These are phyloP conservation scores for Mortierella sp. DNA, from an alignment of 371 early-diverging fungal species.

Conservation along the genomic window DNA sequence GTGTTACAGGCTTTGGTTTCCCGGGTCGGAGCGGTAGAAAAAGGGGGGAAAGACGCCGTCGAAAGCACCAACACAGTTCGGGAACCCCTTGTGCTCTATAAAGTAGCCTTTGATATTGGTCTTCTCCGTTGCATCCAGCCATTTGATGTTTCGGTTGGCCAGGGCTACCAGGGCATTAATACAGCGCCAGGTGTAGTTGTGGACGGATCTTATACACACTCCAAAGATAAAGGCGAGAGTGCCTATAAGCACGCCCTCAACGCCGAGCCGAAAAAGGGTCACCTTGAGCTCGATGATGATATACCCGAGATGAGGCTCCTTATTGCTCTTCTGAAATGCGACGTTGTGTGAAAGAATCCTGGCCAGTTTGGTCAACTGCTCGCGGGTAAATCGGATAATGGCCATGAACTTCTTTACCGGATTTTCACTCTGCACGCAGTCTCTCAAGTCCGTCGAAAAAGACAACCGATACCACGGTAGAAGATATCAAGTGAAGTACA, in stretches of 20 bases:
- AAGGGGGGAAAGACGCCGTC: not conserved
- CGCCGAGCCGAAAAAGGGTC: not conserved
- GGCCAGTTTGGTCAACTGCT: not conserved
- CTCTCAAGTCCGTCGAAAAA: not conserved
- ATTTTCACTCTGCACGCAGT: not conserved
- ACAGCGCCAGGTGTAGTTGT: constrained; percentile 14
- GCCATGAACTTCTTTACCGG: not conserved
- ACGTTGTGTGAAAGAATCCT: not conserved
- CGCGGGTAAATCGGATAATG: not conserved
- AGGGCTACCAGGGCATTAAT: constrained; percentile 1
- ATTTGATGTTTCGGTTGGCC: not conserved
- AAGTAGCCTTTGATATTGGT: not conserved
- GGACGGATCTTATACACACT: not conserved
- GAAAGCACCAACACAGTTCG: not conserved
- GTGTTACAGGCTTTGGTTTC: not conserved
- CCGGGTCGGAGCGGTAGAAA: not conserved
- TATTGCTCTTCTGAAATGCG: not conserved
- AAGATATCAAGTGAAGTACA: not conserved
- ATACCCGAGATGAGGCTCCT: not conserved
- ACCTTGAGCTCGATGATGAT: constrained; percentile 3
- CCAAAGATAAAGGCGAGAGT: not conserved
- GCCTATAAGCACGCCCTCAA: not conserved
- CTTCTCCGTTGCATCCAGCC: not conserved
- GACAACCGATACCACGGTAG: not conserved
- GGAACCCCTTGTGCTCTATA: not conserved